Conservation (phyloP, 73 alveolate species). For the Stentor roeselii region DNA sequence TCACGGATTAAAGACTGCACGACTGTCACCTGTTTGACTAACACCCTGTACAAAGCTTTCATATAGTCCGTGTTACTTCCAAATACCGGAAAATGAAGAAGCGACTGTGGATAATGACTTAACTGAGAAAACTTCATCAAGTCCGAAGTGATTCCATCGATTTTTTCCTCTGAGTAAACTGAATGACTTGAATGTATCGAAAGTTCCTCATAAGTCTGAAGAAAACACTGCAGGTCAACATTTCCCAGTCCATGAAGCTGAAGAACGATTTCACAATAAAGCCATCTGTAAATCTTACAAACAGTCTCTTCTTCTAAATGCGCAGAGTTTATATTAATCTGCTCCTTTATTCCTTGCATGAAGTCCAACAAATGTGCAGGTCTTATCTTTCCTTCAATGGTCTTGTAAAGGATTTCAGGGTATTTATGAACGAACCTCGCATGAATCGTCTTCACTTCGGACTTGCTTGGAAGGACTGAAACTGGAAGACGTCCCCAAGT, state of each 20-base stretch:
- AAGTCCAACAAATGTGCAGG: neutral
- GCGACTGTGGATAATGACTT: conserved; percentile 1
- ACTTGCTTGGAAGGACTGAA: neutral
- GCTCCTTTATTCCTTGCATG: neutral
- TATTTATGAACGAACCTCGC: neutral
- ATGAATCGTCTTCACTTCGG: neutral
- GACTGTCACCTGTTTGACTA: neutral
- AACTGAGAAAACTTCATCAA: neutral
- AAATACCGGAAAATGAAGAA: conserved; percentile 18
- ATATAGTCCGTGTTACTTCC: conserved; percentile 14
- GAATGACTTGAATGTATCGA: neutral
- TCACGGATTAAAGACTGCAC: neutral
- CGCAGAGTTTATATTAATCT: neutral
- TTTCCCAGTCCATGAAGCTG: neutral
- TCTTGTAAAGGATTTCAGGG: neutral
- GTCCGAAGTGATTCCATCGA: conserved; percentile 21
- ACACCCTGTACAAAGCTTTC: neutral
- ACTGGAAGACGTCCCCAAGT: neutral
- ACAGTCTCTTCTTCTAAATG: conserved; percentile 19
- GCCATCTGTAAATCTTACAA: conserved; percentile 7
- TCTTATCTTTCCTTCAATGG: neutral
- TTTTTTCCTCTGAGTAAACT: neutral
- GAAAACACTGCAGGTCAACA: conserved; percentile 16
- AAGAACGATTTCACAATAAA: conserved; percentile 13
- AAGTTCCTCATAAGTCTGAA: conserved; percentile 18